Evolutionary conservation across 345 rosid genomes (phyloP).

Genomic region (Hypericum perforatum): DNA sequence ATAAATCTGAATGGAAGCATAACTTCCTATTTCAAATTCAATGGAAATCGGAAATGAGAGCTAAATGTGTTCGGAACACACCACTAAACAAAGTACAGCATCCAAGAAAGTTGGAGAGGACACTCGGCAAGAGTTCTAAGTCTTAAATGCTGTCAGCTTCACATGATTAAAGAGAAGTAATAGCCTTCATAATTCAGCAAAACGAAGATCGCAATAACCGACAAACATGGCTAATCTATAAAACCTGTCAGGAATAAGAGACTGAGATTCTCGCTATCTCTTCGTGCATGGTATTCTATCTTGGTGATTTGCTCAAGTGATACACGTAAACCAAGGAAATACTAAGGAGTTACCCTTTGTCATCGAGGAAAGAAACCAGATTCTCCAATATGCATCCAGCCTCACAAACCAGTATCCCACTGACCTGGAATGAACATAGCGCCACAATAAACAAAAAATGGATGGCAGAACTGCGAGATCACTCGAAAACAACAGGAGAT

Average conservation of each 20-base stretch:
- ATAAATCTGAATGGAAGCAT: constrained; percentile 73
- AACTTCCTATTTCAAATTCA: constrained; percentile 15
- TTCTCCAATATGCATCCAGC: constrained; percentile 98
- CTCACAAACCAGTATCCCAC: constrained; percentile 87
- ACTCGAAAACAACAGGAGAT: not conserved
- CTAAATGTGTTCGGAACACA: not conserved
- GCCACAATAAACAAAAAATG: not conserved
- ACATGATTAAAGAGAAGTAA: too few species aligned
- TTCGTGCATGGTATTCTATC: not conserved
- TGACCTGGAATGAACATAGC: constrained; percentile 45
- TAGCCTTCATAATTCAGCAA: too few species aligned
- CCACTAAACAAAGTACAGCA: too few species aligned
- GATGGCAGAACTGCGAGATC: not conserved
- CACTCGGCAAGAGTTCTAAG: too few species aligned
- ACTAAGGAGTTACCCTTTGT: constrained; percentile 49
- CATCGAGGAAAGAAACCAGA: constrained; percentile 63
- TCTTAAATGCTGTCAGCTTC: too few species aligned
- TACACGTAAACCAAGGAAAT: constrained; percentile 4
- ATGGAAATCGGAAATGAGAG: constrained; percentile 1
- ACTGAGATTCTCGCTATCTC: not conserved
- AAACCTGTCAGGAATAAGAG: too few species aligned
- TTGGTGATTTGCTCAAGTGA: not conserved
- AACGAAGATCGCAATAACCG: too few species aligned
- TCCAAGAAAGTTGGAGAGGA: too few species aligned
- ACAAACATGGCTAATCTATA: too few species aligned